Conservation (phyloP, 2,329 filamentous ascomycete species). For the Aspergillus pseudonomiae region DNA sequence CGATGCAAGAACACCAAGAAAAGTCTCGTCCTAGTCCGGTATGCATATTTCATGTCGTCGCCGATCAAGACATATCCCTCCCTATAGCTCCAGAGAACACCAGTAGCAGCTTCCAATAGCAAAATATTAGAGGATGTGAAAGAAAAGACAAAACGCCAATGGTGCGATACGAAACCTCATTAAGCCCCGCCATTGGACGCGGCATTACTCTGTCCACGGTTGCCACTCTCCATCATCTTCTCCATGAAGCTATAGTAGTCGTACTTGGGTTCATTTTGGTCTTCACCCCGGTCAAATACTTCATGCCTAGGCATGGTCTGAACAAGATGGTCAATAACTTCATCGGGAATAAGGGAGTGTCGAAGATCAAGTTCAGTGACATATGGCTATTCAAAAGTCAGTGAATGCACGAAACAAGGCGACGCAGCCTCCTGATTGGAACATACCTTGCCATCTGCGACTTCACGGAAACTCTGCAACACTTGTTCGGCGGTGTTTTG, state of each 20-base stretch:
- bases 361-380: conserved; percentile 96
- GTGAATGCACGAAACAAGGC: conserved; percentile 10
- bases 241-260: conserved; percentile 99
- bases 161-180: conserved; percentile 19
- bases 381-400: conserved; percentile 64
- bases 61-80: conserved; percentile 22
- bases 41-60: conserved; percentile 32
- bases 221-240: conserved; percentile 64
- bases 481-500: conserved; percentile 99
- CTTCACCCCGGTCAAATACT: conserved; percentile 83
- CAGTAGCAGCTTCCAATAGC: conserved; percentile 22
- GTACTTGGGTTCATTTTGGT: conserved; percentile 82
- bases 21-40: conserved; percentile 26
- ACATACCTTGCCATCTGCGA: conserved; percentile 86
- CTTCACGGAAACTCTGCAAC: conserved; percentile 95
- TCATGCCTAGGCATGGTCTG: conserved; percentile 82
- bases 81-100: conserved; percentile 30
- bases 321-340: conserved; percentile 91
- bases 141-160: conserved; percentile 12
- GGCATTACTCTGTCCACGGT: conserved; percentile 29
- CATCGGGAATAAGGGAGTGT: conserved; percentile 92
- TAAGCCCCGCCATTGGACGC: conserved; percentile 25
- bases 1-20: conserved; percentile 26
- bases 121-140: conserved; percentile 18
- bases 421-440: neutral